Conservation (phyloP, 176 grass and related monocot species). For the Ensete glaucum region DNA sequence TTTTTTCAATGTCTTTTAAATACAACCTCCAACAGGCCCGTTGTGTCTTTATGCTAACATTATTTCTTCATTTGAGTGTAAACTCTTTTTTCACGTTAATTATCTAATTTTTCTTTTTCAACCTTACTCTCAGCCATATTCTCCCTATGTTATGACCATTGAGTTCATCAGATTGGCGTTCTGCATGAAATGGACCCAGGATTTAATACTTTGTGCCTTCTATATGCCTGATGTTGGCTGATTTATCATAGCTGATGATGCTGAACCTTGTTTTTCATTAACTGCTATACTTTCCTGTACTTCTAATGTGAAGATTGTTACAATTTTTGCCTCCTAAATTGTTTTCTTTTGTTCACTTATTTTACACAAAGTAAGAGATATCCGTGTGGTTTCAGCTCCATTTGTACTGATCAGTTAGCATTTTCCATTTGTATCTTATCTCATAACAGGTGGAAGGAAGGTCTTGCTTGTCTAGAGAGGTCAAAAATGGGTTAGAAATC, state of each 20-base stretch:
- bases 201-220: too few species aligned
- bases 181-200: too few species aligned
- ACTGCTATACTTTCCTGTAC: background rate
- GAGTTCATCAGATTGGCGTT: background rate
- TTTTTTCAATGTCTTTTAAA: too few species aligned
- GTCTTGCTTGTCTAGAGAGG: constrained; percentile 40
- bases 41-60: background rate
- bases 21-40: too few species aligned
- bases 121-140: background rate
- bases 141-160: background rate
- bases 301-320: background rate
- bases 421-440: constrained; percentile 10
- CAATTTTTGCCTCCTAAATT: background rate
- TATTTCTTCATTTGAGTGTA: background rate
- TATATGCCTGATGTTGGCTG: too few species aligned
- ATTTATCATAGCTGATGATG: too few species aligned
- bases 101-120: background rate
- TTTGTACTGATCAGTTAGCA: background rate
- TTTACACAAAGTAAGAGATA: too few species aligned
- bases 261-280: background rate
- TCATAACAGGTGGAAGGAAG: constrained; percentile 59
- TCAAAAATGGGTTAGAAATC: constrained; percentile 47
- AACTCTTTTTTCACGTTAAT: too few species aligned
- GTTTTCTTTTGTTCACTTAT: background rate
- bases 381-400: background rate